A percentile compares a stretch with the other conserved stretches of the same genome.
phyloP scores from a whole-genome alignment of 2,329 filamentous ascomycete genomes.

The Aspergillus sp. region DNA sequence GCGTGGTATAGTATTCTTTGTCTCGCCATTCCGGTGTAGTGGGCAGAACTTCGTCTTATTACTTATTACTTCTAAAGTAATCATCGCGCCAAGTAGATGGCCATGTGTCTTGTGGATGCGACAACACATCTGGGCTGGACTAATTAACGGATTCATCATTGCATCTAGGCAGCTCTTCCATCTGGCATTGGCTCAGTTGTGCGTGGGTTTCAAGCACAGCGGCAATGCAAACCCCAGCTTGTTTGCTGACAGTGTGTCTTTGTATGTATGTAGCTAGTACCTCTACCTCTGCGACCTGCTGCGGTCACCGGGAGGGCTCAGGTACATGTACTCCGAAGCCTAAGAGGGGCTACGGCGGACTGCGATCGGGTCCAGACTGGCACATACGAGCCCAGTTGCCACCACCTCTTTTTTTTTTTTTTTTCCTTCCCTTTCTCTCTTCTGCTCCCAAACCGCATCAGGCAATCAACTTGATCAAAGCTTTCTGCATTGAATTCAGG shows the following conservation, averaged over 20 bases:
- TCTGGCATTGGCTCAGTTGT: neutral
- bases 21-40: slow-evolving; percentile 1
- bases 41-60: neutral
- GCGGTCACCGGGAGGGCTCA: neutral
- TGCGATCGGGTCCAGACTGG: slow-evolving; percentile 7
- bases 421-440: too few species aligned
- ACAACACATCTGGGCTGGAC: neutral
- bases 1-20: neutral
- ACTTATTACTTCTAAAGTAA: neutral
- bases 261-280: neutral
- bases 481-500: slow-evolving; percentile 7
- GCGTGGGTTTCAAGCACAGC: neutral
- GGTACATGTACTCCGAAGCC: neutral
- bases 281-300: neutral
- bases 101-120: slow-evolving; percentile 10
- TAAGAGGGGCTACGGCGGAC: neutral
- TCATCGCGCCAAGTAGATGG: neutral
- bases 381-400: slow-evolving; percentile 3
- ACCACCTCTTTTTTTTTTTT: neutral
- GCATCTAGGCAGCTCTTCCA: neutral
- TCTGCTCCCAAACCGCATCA: slow-evolving; percentile 2
- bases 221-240: neutral
- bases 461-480: slow-evolving; percentile 7
- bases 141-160: neutral
- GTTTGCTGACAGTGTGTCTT: neutral